Conservation (phyloP, 345 rosid genomes). For the Moricandia arvensis region DNA sequence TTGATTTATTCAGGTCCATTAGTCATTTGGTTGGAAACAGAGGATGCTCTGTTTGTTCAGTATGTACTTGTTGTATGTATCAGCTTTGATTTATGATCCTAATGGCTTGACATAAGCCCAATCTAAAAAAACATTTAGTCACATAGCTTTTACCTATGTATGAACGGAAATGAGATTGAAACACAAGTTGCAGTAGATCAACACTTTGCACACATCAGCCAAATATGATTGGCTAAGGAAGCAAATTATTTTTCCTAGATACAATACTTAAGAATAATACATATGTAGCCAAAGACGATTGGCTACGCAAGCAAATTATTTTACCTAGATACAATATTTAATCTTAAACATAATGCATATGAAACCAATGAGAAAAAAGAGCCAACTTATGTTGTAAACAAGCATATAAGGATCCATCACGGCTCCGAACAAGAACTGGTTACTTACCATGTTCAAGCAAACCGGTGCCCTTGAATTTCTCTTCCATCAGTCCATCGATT, state of each 20-base stretch:
- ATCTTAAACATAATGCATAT: background rate
- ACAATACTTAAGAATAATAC: background rate
- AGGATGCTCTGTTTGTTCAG: background rate
- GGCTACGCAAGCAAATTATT: background rate
- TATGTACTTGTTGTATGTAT: background rate
- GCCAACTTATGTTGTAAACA: background rate
- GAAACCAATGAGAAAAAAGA: background rate
- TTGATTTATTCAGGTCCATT: background rate
- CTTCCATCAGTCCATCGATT: background rate
- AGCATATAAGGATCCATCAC: background rate
- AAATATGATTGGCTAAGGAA: background rate
- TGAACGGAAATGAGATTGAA: background rate
- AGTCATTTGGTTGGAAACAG: background rate
- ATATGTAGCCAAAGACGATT: background rate
- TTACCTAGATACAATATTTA: background rate
- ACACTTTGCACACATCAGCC: background rate
- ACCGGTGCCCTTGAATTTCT: constrained; percentile 10
- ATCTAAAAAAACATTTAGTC: background rate
- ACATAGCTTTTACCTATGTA: background rate
- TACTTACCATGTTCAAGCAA: constrained; percentile 11
- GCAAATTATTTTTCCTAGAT: background rate
- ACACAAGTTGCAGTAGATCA: background rate
- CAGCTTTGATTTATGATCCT: background rate
- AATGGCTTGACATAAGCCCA: background rate
- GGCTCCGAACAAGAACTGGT: background rate